Evolutionary conservation across 306 rosid genomes (phyloP).

Genomic region (Quercus dentata): DNA sequence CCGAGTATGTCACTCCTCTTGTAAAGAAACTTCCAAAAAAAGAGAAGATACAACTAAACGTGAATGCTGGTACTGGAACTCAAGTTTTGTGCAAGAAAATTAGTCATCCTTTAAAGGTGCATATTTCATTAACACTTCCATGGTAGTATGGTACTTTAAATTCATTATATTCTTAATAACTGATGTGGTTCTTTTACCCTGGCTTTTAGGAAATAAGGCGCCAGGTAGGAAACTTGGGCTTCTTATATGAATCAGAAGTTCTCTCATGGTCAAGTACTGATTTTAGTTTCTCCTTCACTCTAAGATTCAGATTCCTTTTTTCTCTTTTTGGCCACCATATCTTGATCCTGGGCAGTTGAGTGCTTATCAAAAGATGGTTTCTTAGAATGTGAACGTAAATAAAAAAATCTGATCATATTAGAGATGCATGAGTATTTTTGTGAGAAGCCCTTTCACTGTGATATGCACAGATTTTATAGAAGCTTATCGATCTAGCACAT

Average conservation of each 20-base stretch:
- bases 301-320: constrained; percentile 30
- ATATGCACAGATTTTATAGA: not conserved
- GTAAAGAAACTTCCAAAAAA: constrained; percentile 59
- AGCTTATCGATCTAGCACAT: constrained; percentile 9
- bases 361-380: not conserved
- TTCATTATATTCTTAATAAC: constrained; percentile 3
- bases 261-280: constrained; percentile 65
- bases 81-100: constrained; percentile 59
- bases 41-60: constrained; percentile 66
- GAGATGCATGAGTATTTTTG: not conserved
- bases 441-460: not conserved
- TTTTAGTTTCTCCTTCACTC: constrained; percentile 62
- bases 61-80: constrained; percentile 62
- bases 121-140: not conserved
- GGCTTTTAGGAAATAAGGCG: constrained; percentile 53
- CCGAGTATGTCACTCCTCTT: constrained; percentile 65
- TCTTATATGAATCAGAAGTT: constrained; percentile 62
- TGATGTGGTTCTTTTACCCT: constrained; percentile 11
- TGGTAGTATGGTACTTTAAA: not conserved
- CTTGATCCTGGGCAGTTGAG: not conserved
- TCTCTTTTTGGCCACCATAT: not conserved
- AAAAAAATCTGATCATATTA: not conserved
- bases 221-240: constrained; percentile 57
- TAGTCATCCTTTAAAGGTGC: constrained; percentile 85
- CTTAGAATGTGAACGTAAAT: not conserved